Base-by-base conservation (phyloP, 2,329 filamentous ascomycete genomes). In the Erysiphe pisi region DNA sequence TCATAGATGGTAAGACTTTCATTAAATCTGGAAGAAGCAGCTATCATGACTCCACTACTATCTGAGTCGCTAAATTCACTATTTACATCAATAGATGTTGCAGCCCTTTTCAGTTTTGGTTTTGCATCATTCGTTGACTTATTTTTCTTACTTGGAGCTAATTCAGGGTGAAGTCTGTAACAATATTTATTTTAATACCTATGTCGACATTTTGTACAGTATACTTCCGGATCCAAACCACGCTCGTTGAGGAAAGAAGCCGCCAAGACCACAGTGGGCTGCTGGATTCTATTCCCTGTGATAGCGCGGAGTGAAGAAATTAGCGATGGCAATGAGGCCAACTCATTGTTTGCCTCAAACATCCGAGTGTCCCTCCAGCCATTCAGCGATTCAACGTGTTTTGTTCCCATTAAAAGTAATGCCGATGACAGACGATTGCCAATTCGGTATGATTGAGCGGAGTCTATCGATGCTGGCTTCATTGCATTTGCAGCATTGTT, bases 1-100 rank as follows among this genome's bases (percentile, higher is more conserved):
- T 74, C 36, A 74, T 74, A 74, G n/a, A 49, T 74, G 36, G 70
- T 47, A 47, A 28, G 16, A 28, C 40, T 47, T 74, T 74, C 70
- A 49, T 49, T 74, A 25, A 49, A 14, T 49, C 70, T n/a, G 70
- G 43, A 49, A 6, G 40, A 14, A n/a, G 70, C 40, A 40, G 63
- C 31, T 74, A 74, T 52, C 12, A 52, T 52, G 14, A 52, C 43
- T n/a, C 40, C 70, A 25, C 28, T 70, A 9, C 28, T 70, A 43
- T 70, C 63, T 70, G 63, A 40, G 31, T 70, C 63, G 16, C 16
- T 40, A 43, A 16, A 36, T 20, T 70, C 56, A 61, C 9, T 61
- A 61, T 61, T 9, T 61, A 61, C 11, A 61, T n/a, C n/a, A 61
- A 61, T 25, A n/a, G 56, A 61, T 61, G 4, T 61, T 25, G 56